Base-by-base conservation (phyloP, 306 rosid species). In the Ammopiptanthus mongolicus region DNA sequence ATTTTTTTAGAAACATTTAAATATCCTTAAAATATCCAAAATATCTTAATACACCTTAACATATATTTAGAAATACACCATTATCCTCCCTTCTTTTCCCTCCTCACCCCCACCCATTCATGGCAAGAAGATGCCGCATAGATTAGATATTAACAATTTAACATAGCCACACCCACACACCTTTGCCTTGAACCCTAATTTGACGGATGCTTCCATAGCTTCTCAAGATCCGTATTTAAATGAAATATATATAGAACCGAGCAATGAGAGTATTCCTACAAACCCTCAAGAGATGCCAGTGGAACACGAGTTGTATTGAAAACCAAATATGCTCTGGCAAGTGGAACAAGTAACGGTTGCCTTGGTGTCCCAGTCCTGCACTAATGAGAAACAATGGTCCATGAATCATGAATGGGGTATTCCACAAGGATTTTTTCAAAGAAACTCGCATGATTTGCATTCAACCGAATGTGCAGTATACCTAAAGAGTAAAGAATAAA, bases 281-380 rank as follows among this genome's bases (percentile, higher is more conserved):
- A 90, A 85, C 98, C 98, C 85, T 90, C 97, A 25, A 88, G 89
- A 17, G 98, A 90, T 36, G 98, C 90, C 9, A 95, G 92, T 28
- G 97, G 97, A 47, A 95, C 96, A 47, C 90, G 90, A 52, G 86
- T 22, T 29, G 92, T 64, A 80, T 87, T 82, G 66, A 91, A 95
- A 69, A 90, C 80, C 91, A 95, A 79, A 25, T 88, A 78, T 69
- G 98, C 97, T 78, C 93, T 91, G 3, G 97, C 92, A 80, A 95
- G 98, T 37, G 98, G 97, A 34, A 91, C 98, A 63, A 95, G 82
- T 71, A 91, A 88, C 19, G 98, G 97, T 79, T 95, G 98, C 83
- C 98, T 86, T 2, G 98, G 98, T 10, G 98, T 91, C 36, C 98
- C 98, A 69, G 91, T 90, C 88, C 98, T 95, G 75, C 60, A 73